Base-by-base conservation (phyloP, 2,329 filamentous ascomycete species). In the Neurospora crassa region DNA sequence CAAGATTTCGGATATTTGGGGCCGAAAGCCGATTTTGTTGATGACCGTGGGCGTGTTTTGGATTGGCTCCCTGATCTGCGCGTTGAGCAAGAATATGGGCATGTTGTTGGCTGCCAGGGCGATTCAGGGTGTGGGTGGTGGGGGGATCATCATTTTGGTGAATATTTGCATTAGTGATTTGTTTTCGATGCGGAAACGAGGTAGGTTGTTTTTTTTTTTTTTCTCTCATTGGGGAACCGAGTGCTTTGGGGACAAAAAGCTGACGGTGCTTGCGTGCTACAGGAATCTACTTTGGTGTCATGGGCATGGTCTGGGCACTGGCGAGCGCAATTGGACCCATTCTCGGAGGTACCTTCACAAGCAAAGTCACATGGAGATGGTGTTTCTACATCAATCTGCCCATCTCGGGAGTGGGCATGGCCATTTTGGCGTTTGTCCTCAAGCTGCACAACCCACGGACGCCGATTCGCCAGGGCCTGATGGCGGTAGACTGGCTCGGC, bases 401-500 rank as follows among this genome's bases (percentile, higher is more conserved):
- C 1, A 80, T 85, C 70, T 82, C 82, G n/a, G 88, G 86, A 2
- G 75, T 84, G 1, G 87, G 87, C 12, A 86, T 91, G 74, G 70
- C 87, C 34, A 83, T 90, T 53, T 82, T 91, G 8, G 77, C 88
- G 43, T 85, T 91, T 77, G 88, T 90, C 75, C 82, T 92, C 12
- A 87, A 91, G 75, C 79, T 92, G n/a, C 86, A 91, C 69, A 90
- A 88, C 3, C 90, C 91, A 0, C 85, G 84, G 43, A 92, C 90
- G 0, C 86, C 89, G 0, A 79, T 92, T 2, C 80, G 82, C 72
- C 82, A 87, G 47, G 91, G 91, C 0, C 80, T 92, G 10, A 87
- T 87, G 73, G 88, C 88, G 0, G 83, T 89, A 29, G 87, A 89
- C 76, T 89, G 87, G 86, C 73, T 82, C 6, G 92, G 91, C 0